Conservation (phyloP, 1,284 basidiomycete species). For the Mycosarcoma mackinlayi region DNA sequence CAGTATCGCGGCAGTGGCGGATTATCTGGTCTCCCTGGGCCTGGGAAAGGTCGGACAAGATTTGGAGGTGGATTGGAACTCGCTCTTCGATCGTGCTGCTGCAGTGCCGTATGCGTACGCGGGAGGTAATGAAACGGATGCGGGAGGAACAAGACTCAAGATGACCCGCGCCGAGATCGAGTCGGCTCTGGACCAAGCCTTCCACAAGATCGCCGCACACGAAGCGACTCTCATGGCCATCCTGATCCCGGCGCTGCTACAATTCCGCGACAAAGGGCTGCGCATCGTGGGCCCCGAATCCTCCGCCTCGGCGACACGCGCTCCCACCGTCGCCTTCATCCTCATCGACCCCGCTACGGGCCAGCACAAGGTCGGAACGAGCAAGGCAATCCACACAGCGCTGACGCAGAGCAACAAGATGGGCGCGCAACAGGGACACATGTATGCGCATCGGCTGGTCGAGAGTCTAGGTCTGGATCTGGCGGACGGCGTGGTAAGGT, state of each 20-base stretch:
- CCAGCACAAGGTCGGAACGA: conserved; percentile 71
- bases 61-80: conserved; percentile 28
- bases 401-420: conserved; percentile 74
- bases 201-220: conserved; percentile 69
- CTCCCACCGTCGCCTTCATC: conserved; percentile 80
- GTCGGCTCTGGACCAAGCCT: conserved; percentile 57
- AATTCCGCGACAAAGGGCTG: conserved; percentile 69
- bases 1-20: conserved; percentile 74
- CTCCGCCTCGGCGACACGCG: conserved; percentile 64
- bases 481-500: conserved; percentile 77
- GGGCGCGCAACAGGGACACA: conserved; percentile 80
- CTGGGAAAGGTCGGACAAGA: background rate
- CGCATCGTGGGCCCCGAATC: conserved; percentile 76
- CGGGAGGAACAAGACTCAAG: background rate
- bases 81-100: background rate
- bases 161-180: conserved; percentile 6
- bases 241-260: conserved; percentile 70
- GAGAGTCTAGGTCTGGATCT: conserved; percentile 68
- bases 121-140: background rate
- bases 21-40: conserved; percentile 75
- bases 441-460: conserved; percentile 79
- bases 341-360: conserved; percentile 69
- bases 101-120: background rate
- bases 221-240: conserved; percentile 71
- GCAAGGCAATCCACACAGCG: conserved; percentile 73